Base-by-base conservation (phyloP, 2,329 filamentous ascomycete species). In the Fusarium cyanostomum region DNA sequence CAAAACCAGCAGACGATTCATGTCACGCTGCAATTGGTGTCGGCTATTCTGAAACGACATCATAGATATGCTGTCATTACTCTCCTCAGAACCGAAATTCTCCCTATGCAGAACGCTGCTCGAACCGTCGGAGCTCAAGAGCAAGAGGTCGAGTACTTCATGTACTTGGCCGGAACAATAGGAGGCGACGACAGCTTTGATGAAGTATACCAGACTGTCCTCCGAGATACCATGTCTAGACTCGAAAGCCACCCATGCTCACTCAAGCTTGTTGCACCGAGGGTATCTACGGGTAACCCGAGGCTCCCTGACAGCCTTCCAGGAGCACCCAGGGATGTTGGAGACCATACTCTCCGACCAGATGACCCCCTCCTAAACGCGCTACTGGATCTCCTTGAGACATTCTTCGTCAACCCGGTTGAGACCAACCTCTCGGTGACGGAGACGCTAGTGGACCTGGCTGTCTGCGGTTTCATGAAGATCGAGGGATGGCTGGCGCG, bases 401-500 rank as follows among this genome's bases (percentile, higher is more conserved):
- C 84, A 0, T 99, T 98, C 71, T 92, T 97, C 68, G 84, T 92
- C 6, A 99, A 99, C 69, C 89, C 92, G 3, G 88, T 98, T 3
- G 92, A 97, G 68, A 94, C 91, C 3, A 99, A 99, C 68, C 80
- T 99, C 4, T 91, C 90, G 0, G 82, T 97, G 2, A 98, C 94
- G 0, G 92, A 96, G 70, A 86, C 91, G 1, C 82, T 98, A 38
- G 85, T 96, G 26, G 90, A 92, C 65, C 81, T 99, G 35, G 91
- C 91, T 10, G 88, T 91, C 1, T 98, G 95, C 68, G 91, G 92
- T 7, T 91, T 92, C 62, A 89, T 97, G 72, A 87, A 89, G 16
- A 83, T 97, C 11, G 92, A 97, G 71, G 91, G 91, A n/a, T 99
- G 95, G 94, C 80, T 98, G 27, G 81, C 94, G 7, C 88, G 92